Evolutionary conservation across 2,329 filamentous ascomycete species (phyloP).

Genomic region (Tolypocladium ophioglossoides): DNA sequence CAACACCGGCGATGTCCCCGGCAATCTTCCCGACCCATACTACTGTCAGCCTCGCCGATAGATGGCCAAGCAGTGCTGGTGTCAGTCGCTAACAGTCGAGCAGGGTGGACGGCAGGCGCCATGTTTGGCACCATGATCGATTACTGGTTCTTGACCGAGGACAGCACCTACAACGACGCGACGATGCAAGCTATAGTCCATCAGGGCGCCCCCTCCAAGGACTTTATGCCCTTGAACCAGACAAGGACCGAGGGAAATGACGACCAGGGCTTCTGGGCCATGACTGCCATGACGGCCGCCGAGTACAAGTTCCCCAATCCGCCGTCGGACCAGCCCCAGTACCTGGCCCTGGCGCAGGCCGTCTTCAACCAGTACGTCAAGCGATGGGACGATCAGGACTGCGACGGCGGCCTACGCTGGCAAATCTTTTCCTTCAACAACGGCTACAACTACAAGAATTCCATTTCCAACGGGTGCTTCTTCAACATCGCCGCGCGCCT

Average conservation of each 20-base stretch:
- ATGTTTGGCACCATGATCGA: slow-evolving; percentile 63
- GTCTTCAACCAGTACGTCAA: slow-evolving; percentile 69
- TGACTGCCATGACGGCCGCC: slow-evolving; percentile 68
- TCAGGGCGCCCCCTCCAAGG: slow-evolving; percentile 46
- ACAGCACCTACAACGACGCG: slow-evolving; percentile 51
- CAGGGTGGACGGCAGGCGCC: slow-evolving; percentile 61
- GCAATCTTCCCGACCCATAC: slow-evolving; percentile 49
- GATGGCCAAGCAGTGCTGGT: neutral
- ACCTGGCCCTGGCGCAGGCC: slow-evolving; percentile 65
- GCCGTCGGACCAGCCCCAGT: slow-evolving; percentile 51
- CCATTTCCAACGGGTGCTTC: slow-evolving; percentile 59
- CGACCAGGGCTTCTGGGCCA: slow-evolving; percentile 77
- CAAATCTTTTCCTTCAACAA: slow-evolving; percentile 73
- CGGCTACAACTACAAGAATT: slow-evolving; percentile 60
- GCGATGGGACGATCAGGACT: slow-evolving; percentile 56
- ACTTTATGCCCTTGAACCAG: slow-evolving; percentile 60
- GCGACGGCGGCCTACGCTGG: slow-evolving; percentile 71
- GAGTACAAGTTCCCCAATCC: slow-evolving; percentile 68
- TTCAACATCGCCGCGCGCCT: slow-evolving; percentile 62
- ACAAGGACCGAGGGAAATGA: slow-evolving; percentile 56
- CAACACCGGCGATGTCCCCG: slow-evolving; percentile 46
- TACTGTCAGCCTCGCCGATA: slow-evolving; percentile 44
- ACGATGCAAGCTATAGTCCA: slow-evolving; percentile 48
- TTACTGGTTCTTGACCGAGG: slow-evolving; percentile 62
- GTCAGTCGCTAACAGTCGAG: slow-evolving; percentile 7